Base-by-base conservation (phyloP, 495 filamentous ascomycete species). In the Aspergillus funiculosus region DNA sequence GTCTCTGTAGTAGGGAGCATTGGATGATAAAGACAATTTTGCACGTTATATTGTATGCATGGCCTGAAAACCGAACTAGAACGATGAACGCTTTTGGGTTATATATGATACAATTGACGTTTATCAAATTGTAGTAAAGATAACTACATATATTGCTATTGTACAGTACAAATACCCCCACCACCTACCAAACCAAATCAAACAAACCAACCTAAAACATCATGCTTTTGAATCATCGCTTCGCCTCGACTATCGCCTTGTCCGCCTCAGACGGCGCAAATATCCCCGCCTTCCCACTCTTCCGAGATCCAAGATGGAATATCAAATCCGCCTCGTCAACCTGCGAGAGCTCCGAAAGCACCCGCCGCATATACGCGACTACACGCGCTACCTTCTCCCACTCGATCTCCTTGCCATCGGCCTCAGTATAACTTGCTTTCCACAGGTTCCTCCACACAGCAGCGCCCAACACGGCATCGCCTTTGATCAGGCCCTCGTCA, bases 361-460 rank as follows among this genome's bases (percentile, higher is more conserved):
- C 72, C 29, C 78, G 72, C 13, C 90, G 74, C 73, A 95, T 82
- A 72, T 87, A 95, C 29, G 76, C 77, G 11, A 90, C 86, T 26
- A 94, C 76, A 47, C 76, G 71, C 1, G 86, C 89, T 46, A 97
- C 59, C 37, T 75, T 69, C 35, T 75, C 70, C 60, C 82, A 68
- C 62, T 96, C 86, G 17, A 89, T 71, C 28, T 88, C 82, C 36
- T 61, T 40, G 1, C 63, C 66, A 52, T 69, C 63, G 2, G 67
- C 56, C 2, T 53, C 64, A 10, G 53, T 61, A 17, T 60, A 49
- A 21, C 69, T 71, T 9, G 78, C 87, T 68, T 88, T 86, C 68
- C 86, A 95, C 29, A 97, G 52, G 63, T 98, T 98, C 53, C 91
- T 78, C 92, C 92, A 98, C 22, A 97, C 73, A 9, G 94, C 92